Percentiles rank a stretch among this genome's conserved stretches.
Conservation (phyloP, 2,329 filamentous ascomycete species). For the Ascochyta viciae-villosae region DNA sequence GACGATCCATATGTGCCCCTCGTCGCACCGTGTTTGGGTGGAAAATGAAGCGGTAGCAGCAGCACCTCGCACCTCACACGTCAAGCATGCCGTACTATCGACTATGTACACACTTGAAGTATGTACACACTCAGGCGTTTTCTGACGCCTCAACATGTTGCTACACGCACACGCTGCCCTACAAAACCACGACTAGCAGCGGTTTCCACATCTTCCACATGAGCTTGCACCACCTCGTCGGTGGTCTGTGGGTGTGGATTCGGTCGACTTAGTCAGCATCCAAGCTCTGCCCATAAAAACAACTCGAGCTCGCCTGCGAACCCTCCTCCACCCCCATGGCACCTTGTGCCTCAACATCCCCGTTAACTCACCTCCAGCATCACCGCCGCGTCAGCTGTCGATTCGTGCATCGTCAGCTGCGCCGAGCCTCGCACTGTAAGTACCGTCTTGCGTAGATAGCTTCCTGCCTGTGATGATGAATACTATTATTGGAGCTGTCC, state of each 20-base stretch:
- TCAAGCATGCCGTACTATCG: background rate
- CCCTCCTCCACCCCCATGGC: background rate
- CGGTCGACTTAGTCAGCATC: conserved; percentile 2
- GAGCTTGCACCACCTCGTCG: too few species aligned
- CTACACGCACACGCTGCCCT: too few species aligned
- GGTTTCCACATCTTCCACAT: too few species aligned
- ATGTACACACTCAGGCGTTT: too few species aligned
- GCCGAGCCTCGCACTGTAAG: conserved; percentile 20
- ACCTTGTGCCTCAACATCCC: background rate
- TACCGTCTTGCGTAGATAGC: conserved; percentile 13
- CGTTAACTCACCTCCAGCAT: background rate
- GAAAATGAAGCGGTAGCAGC: background rate
- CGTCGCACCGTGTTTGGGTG: background rate
- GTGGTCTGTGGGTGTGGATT: background rate
- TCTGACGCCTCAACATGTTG: too few species aligned
- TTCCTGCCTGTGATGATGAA: conserved; percentile 60
- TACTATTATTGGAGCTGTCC: conserved; percentile 80
- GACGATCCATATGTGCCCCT: background rate
- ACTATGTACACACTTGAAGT: too few species aligned
- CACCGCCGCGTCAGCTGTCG: conserved; percentile 6
- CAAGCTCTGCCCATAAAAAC: conserved; percentile 3
- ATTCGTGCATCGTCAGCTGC: conserved; percentile 12
- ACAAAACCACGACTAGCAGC: too few species aligned
- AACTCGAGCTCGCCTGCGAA: background rate
- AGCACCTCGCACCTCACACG: too few species aligned